Base-by-base conservation (phyloP, 345 rosid species). In the Excoecaria cochinchinensis region DNA sequence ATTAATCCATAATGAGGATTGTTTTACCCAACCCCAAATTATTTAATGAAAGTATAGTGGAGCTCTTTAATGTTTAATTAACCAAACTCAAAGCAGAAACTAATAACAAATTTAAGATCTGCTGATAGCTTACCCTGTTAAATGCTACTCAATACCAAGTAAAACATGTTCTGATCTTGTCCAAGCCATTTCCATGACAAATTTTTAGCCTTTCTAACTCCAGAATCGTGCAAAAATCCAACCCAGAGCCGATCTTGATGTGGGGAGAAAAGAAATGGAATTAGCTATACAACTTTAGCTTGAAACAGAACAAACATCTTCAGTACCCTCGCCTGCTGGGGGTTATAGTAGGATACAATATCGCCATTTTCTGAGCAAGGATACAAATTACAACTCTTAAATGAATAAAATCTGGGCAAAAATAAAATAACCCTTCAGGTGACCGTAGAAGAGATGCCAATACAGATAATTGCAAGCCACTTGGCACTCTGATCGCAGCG, bases 391-490 rank as follows among this genome's bases (percentile, higher is more conserved):
- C 82, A 81, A 56, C 74, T 64, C 80, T 65, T 65, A 12, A 70
- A 78, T 46, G 76, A 82, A 70, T 57, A 67, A 51, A 73, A 65
- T 55, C 68, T 46, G 40, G 63, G 70, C 57, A 69, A 57, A 25
- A 71, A 64, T 42, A 69, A 76, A 80, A 47, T 55, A 78, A 75
- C 65, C 81, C 71, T 50, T 57, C 1, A 62, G 60, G 53, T n/a
- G 39, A 67, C 22, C n/a, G 64, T 77, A 81, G 60, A 71, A 51
- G 74, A 73, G 78, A 59, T 24, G 64, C 71, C 36, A 22, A 60
- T 66, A 78, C 82, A 77, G 79, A 79, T 68, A 47, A 69, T 76
- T 72, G 78, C 77, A 82, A 71, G 75, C 79, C 61, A 50, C 51
- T 63, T 57, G 70, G 75, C 22, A 47, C 44, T 66, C 69, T 57